Base-by-base conservation (phyloP, 139 green algal species). In the Chlamydomonas incerta region DNA sequence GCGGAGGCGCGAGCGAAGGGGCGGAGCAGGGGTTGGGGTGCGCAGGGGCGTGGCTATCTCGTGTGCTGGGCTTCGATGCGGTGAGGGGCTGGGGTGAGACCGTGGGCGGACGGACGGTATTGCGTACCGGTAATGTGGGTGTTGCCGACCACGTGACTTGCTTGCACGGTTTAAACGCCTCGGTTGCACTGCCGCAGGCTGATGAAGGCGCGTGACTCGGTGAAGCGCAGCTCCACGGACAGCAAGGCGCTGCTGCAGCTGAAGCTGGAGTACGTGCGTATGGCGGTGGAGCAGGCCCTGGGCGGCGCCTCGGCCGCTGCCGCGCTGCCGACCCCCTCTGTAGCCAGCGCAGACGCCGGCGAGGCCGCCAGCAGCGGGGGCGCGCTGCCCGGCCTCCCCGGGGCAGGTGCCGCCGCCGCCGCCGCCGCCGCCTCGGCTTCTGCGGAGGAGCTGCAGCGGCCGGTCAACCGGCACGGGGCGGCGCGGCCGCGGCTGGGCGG, bases 251-350 rank as follows among this genome's bases (percentile, higher is more conserved):
- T 52, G 37, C 63, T 83, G 63, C 77, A 60, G 34, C 28, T 83
- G 14, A 83, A 83, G 29, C 41, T 83, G 3, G 46, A 74, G n/a
- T 34, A 63, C 63, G 50, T 83, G 3, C 63, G 63, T 0, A 5
- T 65, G 77, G 41, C 77, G 23, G 77, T 83, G 63, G 77, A 83
- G 67, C 63, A 74, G 41, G 41, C 77, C 0, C 5, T 83, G 41
- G 20, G 20, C 28, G 62, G 62, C 24, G 62, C 57, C 57, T 24
- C 21, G 20, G 57, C 57, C 57, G 57, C 57, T 26, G 57, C 57
- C 3, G 8, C 57, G 57, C 15, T 26, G 57, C 2, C 21, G 23
- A 24, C 28, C 33, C 23, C 6, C 41, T 11, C 21, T 26, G n/a
- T n/a, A n/a, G n/a, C n/a, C 46, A 41, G 11, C 41, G 71, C 20